phyloP scores from a whole-genome alignment of 1,284 basidiomycete genomes.

The Earliella scabrosa region DNA sequence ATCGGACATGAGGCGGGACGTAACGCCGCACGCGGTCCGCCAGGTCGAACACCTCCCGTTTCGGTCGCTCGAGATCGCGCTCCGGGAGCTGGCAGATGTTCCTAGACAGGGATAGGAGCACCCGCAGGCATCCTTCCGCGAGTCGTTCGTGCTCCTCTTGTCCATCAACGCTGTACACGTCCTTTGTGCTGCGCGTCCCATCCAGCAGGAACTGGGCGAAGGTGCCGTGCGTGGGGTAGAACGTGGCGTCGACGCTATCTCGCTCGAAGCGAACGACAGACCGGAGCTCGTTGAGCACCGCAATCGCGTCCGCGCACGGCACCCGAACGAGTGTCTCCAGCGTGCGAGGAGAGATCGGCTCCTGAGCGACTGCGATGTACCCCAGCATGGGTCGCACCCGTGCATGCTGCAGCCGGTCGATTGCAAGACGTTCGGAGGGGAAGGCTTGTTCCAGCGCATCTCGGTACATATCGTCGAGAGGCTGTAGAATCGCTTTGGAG shows the following conservation, averaged over 20 bases:
- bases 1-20: not conserved
- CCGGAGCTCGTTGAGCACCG: slow-evolving; percentile 6
- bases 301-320: not conserved
- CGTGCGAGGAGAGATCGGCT: not conserved
- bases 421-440: not conserved
- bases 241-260: not conserved
- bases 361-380: not conserved
- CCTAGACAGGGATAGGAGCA: not conserved
- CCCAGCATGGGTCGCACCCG: not conserved
- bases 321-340: not conserved
- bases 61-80: not conserved
- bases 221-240: slow-evolving; percentile 7
- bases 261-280: slow-evolving; percentile 5
- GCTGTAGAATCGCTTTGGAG: not conserved
- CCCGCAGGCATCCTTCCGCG: not conserved
- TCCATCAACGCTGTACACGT: slow-evolving; percentile 1
- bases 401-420: not conserved
- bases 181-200: not conserved
- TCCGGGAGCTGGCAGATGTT: not conserved
- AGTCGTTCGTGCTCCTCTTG: not conserved
- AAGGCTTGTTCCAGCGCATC: not conserved
- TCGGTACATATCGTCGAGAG: not conserved
- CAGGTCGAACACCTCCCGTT: not conserved
- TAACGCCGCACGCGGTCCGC: not conserved
- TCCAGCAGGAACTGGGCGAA: slow-evolving; percentile 18